These are phyloP conservation scores for Fraxinus latifolia DNA, from an alignment of 305 asterid species.

Conservation along the genomic window DNA sequence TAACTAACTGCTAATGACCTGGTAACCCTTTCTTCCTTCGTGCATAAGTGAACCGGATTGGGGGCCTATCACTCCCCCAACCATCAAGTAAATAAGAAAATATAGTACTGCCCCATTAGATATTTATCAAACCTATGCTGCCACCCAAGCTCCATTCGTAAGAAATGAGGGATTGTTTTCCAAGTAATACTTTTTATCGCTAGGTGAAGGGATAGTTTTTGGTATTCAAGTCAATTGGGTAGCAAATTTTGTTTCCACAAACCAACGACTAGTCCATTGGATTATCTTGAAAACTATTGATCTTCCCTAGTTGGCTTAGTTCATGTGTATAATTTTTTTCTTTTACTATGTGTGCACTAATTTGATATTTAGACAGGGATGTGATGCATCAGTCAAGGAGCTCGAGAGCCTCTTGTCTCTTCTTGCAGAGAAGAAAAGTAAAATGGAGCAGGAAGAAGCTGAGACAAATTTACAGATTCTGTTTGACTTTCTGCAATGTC, in stretches of 20 bases:
- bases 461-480: slow-evolving; percentile 75
- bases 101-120: neutral
- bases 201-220: neutral
- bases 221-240: neutral
- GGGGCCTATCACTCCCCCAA: neutral
- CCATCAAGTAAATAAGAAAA: neutral
- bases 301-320: neutral
- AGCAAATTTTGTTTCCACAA: neutral
- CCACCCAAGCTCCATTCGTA: neutral
- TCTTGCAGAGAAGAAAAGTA: slow-evolving; percentile 76
- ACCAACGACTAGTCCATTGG: neutral
- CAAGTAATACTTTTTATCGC: neutral
- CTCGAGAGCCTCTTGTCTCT: slow-evolving; percentile 65
- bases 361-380: slow-evolving; percentile 75
- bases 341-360: slow-evolving; percentile 9
- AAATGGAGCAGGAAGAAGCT: slow-evolving; percentile 93
- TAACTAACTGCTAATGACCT: no score
- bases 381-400: slow-evolving; percentile 75
- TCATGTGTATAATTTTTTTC: neutral
- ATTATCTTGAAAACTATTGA: neutral
- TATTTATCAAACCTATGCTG: neutral
- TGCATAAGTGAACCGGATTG: no score
- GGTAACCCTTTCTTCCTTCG: no score
- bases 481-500: slow-evolving; percentile 65
- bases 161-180: neutral